Evolutionary conservation across 371 early-diverging fungal genomes (phyloP), one percentile per base, ranked within the genome.

Genomic region (Apophysomyces elegans): DNA sequence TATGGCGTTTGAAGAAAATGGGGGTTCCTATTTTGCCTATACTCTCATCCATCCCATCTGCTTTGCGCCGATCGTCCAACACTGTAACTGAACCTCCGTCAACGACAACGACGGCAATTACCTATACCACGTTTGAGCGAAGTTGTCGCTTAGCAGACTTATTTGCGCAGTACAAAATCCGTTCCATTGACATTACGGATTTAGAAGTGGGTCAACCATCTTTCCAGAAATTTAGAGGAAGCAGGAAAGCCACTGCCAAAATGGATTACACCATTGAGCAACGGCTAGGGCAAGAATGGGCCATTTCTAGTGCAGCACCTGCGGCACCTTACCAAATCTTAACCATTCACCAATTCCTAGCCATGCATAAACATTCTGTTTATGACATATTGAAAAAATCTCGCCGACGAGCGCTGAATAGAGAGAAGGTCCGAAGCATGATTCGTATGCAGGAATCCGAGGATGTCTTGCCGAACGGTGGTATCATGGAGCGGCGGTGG

Each of bases 251-350:
- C 16, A n/a, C 36, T 3, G 44, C 5, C 32, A 37, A 36, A 36
- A 38, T 13, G 13, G n/a, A 59, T 59, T 46, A 46, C 12, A 21
- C 26, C 12, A 35, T 71, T 5, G 71, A 64, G 21, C 35, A 64
- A 38, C 67, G 64, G 16, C 44, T 70, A 11, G 71, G 67, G 35
- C 14, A 46, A 62, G 74, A 74, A 41, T 77, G 78, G 67, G 74
- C 70, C 8, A 60, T 66, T 12, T 68, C 70, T 3, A 75, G 76
- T 54, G 37, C 69, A 16, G 66, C 67, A 37, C 50, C 65, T 2
- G 69, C 73, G 26, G 76, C 75, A 2, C 73, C 76, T 4, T 82
- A 77, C 65, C 77, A 82, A 41, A 75, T 82, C 12, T 39, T 82
- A 14, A 67, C 77, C 0, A 64, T 79, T 2, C 71, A 76, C 9